Percentiles rank a stretch among this genome's conserved stretches.
Evolutionary conservation across 768 basidiomycete species (phyloP).

Genomic region (Tubosaeta sp.): DNA sequence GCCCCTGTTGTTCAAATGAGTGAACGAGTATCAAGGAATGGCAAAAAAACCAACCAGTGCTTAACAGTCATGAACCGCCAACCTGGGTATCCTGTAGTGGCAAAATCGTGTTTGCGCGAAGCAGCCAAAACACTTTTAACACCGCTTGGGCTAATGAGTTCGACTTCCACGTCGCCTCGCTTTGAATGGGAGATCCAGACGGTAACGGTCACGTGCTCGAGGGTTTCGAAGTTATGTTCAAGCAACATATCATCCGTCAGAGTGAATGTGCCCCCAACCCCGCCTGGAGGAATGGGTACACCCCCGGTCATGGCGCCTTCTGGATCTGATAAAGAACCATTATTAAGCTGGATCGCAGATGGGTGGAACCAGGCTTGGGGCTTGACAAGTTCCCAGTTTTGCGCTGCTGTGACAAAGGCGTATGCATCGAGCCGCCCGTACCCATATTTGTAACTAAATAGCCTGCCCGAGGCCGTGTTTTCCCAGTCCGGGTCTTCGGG

Average conservation of each 20-base stretch:
- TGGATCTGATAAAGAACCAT: conserved; percentile 47
- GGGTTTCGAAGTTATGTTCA: conserved; percentile 73
- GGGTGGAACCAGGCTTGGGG: conserved; percentile 90
- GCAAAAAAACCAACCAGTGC: conserved; percentile 65
- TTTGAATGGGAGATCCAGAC: conserved; percentile 90
- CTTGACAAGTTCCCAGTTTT: conserved; percentile 82
- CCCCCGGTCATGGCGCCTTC: conserved; percentile 58
- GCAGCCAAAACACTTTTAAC: conserved; percentile 82
- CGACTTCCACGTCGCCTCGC: conserved; percentile 92
- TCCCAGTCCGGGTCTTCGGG: conserved; percentile 95
- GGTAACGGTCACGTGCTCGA: conserved; percentile 90
- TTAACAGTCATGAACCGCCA: conserved; percentile 99
- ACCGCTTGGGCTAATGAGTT: conserved; percentile 79
- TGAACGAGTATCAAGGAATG: background rate
- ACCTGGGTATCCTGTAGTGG: conserved; percentile 71
- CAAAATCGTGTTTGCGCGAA: conserved; percentile 60
- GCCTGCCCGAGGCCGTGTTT: conserved; percentile 47
- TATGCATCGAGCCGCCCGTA: conserved; percentile 87
- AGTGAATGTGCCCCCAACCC: conserved; percentile 59
- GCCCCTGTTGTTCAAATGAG: conserved; percentile 55
- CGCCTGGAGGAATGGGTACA: conserved; percentile 57
- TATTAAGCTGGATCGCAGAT: conserved; percentile 61
- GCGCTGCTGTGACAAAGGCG: conserved; percentile 73
- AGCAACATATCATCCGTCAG: conserved; percentile 64
- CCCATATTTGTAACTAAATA: conserved; percentile 91